Evolutionary conservation across 129 eudicot genomes (phyloP).

Genomic region (Arctium minus): DNA sequence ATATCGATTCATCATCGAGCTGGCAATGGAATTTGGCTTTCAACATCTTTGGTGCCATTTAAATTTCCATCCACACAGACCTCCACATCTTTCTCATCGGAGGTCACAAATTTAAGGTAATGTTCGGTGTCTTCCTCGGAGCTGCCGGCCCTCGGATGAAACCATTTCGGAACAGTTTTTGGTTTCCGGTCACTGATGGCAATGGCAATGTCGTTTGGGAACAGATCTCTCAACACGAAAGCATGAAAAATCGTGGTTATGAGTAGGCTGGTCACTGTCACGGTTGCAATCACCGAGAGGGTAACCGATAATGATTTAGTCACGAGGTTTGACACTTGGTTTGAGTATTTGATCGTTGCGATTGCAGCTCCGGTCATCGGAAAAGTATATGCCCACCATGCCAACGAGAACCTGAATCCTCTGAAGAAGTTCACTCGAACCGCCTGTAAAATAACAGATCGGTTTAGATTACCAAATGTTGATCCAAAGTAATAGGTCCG

Average conservation of each 20-base stretch:
- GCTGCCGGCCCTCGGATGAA: constrained; percentile 44
- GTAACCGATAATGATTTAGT: constrained; percentile 42
- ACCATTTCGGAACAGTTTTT: constrained; percentile 46
- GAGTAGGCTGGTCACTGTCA: constrained; percentile 51
- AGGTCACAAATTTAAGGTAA: constrained; percentile 44
- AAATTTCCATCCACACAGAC: not conserved
- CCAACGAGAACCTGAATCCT: constrained; percentile 80
- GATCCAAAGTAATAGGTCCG: too few relatives aligned
- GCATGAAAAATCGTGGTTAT: constrained; percentile 66
- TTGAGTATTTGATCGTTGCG: constrained; percentile 66
- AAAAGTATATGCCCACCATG: constrained; percentile 98
- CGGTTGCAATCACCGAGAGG: constrained; percentile 47
- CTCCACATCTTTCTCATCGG: constrained; percentile 31
- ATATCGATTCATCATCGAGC: not conserved
- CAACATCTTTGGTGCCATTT: constrained; percentile 8
- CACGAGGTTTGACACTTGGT: constrained; percentile 41
- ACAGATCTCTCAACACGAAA: constrained; percentile 65
- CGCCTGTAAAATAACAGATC: constrained; percentile 41
- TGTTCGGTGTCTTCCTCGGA: constrained; percentile 43
- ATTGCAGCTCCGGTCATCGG: constrained; percentile 92
- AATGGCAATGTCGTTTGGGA: constrained; percentile 80
- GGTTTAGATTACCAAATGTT: not conserved
- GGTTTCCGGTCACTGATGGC: constrained; percentile 69
- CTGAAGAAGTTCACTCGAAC: constrained; percentile 81
- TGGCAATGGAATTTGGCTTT: constrained; percentile 22